Base-by-base conservation (phyloP, 2,329 filamentous ascomycete species). In the Alternaria triticina region DNA sequence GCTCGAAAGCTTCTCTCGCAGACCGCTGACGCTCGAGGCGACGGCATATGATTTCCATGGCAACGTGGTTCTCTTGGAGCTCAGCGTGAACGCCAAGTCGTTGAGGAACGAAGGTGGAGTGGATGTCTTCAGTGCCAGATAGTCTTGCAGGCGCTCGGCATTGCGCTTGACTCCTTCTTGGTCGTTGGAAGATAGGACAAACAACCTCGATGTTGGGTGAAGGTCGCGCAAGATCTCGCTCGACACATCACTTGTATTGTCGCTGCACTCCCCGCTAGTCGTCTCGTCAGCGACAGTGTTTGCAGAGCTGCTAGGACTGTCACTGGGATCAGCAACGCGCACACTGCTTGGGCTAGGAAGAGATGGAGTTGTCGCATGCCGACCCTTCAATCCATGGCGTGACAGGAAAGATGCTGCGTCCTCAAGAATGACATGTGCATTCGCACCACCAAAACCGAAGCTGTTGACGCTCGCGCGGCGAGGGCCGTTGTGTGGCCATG, bases 391-490 rank as follows among this genome's bases (percentile, higher is more conserved):
- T 1, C 59, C 54, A 54, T 58, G 54, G 3, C 54, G 54, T 40
- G 36, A 40, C 40, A 61, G 33, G 33, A 47, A 54, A 30, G 54
- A 57, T 9, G 59, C 59, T n/a, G 59, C 40, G 27, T 59, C 61
- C 23, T 63, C 57, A 36, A 56, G 61, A 10, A 78, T 70, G 0
- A 73, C 65, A 64, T 78, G 75, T 6, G 70, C 74, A 45, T 75
- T 83, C 1, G 82, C 79, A 5, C 82, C 82, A 6, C 82, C 80
- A 51, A 80, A 81, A 1, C 82, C 83, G 63, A 85, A 86, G 15
- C 81, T 80, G 59, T 84, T 85, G 1, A 86, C 77, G 40, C 82
- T 82, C 3, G 82, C 82, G 30, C 81, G 78, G 40, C 65, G 65
- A 45, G 74, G 71, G 3, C 72, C 71, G 17, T 54, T 61, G 1